phyloP scores from a whole-genome alignment of 83 land plant species.

The Larix sibirica region DNA sequence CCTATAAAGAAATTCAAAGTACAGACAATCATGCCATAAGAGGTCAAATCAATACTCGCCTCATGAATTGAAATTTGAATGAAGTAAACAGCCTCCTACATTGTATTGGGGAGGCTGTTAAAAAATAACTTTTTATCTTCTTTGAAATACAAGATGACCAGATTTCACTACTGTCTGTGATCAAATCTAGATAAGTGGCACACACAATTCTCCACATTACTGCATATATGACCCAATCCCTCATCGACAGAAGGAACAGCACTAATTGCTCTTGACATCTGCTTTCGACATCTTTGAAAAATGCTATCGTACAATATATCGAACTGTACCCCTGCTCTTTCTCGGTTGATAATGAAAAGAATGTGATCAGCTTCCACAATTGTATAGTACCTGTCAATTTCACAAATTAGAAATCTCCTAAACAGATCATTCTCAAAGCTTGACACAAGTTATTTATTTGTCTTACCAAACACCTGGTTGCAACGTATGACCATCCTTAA shows the following conservation, averaged over 20 bases:
- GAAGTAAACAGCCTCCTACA: not conserved
- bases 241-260: not conserved
- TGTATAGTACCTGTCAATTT: constrained; percentile 84
- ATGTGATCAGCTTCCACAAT: constrained; percentile 92
- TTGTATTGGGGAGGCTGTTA: not conserved
- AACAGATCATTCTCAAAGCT: not conserved
- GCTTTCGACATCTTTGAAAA: constrained; percentile 88
- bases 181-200: constrained; percentile 8
- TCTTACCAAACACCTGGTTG: constrained; percentile 92
- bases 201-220: not conserved
- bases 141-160: not conserved
- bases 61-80: not conserved
- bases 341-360: constrained; percentile 79
- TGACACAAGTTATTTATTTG: constrained; percentile 18
- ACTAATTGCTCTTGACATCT: constrained; percentile 42
- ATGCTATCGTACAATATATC: constrained; percentile 89
- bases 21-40: not conserved
- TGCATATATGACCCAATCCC: not conserved
- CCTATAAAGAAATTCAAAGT: not conserved
- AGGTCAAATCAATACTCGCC: not conserved
- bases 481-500: constrained; percentile 68
- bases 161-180: not conserved
- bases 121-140: constrained; percentile 3
- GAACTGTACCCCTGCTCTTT: constrained; percentile 92
- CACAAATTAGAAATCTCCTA: not conserved